A percentile compares a stretch with the other conserved stretches of the same genome.
Evolutionary conservation across 2,329 filamentous ascomycete species (phyloP).

Genomic region (Fusarium metavorans): DNA sequence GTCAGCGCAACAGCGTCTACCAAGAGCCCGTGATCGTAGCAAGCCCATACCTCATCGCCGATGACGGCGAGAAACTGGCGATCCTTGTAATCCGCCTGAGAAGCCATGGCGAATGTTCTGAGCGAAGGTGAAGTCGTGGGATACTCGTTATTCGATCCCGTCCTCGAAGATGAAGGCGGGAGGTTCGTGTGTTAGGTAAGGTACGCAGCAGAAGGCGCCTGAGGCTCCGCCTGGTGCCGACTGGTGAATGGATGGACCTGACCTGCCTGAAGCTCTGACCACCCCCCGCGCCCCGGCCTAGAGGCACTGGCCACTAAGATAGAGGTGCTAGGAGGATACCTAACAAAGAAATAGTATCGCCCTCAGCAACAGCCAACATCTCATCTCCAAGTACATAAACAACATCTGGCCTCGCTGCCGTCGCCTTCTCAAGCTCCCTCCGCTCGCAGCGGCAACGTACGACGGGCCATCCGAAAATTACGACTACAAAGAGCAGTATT

Average conservation of each 20-base stretch:
- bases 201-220: slow-evolving; percentile 31
- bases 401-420: slow-evolving; percentile 28
- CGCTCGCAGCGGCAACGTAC: background rate
- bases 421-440: slow-evolving; percentile 6
- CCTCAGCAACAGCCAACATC: slow-evolving; percentile 33
- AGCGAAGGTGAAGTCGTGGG: slow-evolving; percentile 1
- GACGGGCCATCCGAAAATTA: background rate
- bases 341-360: slow-evolving; percentile 32
- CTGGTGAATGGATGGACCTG: slow-evolving; percentile 10
- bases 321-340: slow-evolving; percentile 29
- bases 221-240: slow-evolving; percentile 41
- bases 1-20: slow-evolving; percentile 41
- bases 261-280: slow-evolving; percentile 43
- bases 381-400: slow-evolving; percentile 41
- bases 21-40: background rate
- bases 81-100: slow-evolving; percentile 77
- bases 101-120: slow-evolving; percentile 55
- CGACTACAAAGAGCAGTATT: slow-evolving; percentile 6
- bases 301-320: slow-evolving; percentile 25
- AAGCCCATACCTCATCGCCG: slow-evolving; percentile 82
- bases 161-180: slow-evolving; percentile 25
- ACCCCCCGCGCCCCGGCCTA: slow-evolving; percentile 38
- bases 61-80: slow-evolving; percentile 97
- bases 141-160: slow-evolving; percentile 25
- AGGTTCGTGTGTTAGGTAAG: slow-evolving; percentile 23